phyloP scores from a whole-genome alignment of 768 basidiomycete species.

The Hypholoma sublateritium region DNA sequence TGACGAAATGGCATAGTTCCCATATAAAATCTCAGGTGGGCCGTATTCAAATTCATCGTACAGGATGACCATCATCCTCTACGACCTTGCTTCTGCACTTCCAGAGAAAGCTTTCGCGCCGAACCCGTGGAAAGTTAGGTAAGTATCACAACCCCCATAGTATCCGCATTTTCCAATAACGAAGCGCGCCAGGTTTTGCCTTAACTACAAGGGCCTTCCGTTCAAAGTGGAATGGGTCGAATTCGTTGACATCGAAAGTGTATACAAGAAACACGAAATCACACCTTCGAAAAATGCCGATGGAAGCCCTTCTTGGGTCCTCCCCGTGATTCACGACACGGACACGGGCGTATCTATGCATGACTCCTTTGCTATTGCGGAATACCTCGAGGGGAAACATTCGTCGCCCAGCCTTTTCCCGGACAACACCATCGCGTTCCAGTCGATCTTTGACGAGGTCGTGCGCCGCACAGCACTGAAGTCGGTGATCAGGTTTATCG shows the following conservation, averaged over 20 bases:
- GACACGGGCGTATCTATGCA: neutral
- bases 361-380: neutral
- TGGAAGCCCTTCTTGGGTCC: neutral
- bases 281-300: neutral
- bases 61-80: neutral
- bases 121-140: neutral
- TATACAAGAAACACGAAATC: neutral
- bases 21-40: too few relatives aligned
- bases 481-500: neutral
- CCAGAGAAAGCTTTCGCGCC: neutral
- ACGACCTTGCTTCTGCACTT: neutral
- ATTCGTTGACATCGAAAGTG: neutral
- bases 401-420: neutral
- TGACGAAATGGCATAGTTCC: too few relatives aligned
- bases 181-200: neutral
- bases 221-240: neutral
- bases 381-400: conserved; percentile 13
- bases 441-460: neutral
- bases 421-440: neutral
- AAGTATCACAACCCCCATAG: neutral
- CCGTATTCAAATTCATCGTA: too few relatives aligned
- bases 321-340: neutral
- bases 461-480: neutral
- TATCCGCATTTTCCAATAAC: neutral
- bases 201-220: neutral